These are phyloP conservation scores for Gossypium armourianum DNA, from an alignment of 441 rosid genomes.

Conservation along the genomic window DNA sequence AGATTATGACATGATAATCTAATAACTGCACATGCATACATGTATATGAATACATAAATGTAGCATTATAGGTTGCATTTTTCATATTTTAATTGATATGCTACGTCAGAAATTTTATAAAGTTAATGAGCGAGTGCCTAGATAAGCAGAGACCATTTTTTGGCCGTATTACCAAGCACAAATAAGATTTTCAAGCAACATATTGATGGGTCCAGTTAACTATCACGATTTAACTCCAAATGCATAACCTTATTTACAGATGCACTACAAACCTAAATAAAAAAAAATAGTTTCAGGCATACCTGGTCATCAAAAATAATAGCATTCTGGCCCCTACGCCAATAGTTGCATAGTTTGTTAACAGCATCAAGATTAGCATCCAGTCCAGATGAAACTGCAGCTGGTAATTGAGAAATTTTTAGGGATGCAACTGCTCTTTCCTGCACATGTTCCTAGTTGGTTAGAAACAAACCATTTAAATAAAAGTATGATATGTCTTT, in stretches of 20 bases:
- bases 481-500: not conserved
- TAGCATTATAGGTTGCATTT: not conserved
- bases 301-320: slow-evolving; percentile 43
- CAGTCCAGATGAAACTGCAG: slow-evolving; percentile 17
- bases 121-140: not conserved
- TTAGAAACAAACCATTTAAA: slow-evolving; percentile 11
- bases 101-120: not conserved
- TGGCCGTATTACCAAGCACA: not conserved
- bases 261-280: not conserved
- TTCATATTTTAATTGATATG: not conserved
- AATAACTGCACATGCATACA: not conserved
- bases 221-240: not conserved
- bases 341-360: slow-evolving; percentile 25
- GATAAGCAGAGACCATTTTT: not conserved
- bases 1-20: not conserved
- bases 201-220: not conserved
- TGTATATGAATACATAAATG: not conserved
- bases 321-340: slow-evolving; percentile 28
- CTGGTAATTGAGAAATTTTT: slow-evolving; percentile 21
- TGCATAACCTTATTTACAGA: not conserved
- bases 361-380: slow-evolving; percentile 21
- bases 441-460: slow-evolving; percentile 23
- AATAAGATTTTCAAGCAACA: not conserved
- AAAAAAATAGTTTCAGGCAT: not conserved
- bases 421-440: slow-evolving; percentile 14